Evolutionary conservation across 352 stramenopile species (phyloP).

Genomic region (Globisporangium mamillatum): DNA sequence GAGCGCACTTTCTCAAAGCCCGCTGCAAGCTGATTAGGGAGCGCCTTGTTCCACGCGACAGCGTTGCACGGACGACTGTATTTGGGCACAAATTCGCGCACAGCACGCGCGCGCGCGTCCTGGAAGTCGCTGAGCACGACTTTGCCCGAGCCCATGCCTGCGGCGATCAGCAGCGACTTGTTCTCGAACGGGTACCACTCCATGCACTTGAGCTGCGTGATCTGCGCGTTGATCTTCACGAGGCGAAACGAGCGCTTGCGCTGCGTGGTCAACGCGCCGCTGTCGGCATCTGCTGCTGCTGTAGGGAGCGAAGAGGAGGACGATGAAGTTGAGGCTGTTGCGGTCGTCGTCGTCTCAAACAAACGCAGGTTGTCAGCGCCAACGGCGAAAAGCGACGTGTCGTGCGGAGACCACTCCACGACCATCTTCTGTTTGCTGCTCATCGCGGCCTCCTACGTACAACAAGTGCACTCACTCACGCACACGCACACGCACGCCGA

Average conservation of each 20-base stretch:
- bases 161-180: slow-evolving; percentile 74
- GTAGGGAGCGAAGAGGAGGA: not conserved
- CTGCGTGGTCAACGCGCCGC: slow-evolving; percentile 48
- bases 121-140: slow-evolving; percentile 83
- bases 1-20: slow-evolving; percentile 87
- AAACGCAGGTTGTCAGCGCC: slow-evolving; percentile 78
- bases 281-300: slow-evolving; percentile 3
- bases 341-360: slow-evolving; percentile 57
- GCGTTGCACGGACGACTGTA: slow-evolving; percentile 82
- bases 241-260: slow-evolving; percentile 83
- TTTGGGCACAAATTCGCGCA: slow-evolving; percentile 77
- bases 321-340: slow-evolving; percentile 4
- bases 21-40: slow-evolving; percentile 73
- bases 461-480: not conserved
- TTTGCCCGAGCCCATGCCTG: slow-evolving; percentile 73
- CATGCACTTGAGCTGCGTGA: slow-evolving; percentile 80
- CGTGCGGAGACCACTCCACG: slow-evolving; percentile 83
- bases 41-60: slow-evolving; percentile 75
- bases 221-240: slow-evolving; percentile 74
- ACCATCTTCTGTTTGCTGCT: slow-evolving; percentile 70
- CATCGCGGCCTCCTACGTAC: slow-evolving; percentile 30
- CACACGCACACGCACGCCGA: not conserved
- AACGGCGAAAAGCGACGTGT: slow-evolving; percentile 80
- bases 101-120: slow-evolving; percentile 53
- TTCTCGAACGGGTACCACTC: slow-evolving; percentile 78